Evolutionary conservation across 1,284 basidiomycete species (phyloP).

Genomic region (Neolentinus lepideus): DNA sequence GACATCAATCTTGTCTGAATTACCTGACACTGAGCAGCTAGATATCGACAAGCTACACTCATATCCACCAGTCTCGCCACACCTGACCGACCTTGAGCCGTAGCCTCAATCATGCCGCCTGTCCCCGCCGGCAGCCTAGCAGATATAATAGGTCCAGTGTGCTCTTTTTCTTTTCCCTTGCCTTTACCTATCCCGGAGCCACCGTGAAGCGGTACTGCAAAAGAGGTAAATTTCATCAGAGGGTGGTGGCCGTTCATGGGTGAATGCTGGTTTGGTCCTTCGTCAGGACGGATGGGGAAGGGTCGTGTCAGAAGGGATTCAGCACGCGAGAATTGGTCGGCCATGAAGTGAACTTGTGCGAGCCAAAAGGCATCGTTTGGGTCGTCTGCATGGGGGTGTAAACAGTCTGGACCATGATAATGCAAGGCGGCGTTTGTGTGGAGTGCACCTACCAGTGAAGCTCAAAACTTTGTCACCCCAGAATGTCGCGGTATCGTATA

Average conservation of each 20-base stretch:
- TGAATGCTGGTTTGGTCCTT: constrained; percentile 26
- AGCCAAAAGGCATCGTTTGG: constrained; percentile 99
- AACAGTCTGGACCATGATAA: neutral
- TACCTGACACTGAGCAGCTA: constrained; percentile 93
- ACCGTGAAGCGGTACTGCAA: constrained; percentile 18
- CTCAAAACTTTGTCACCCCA: constrained; percentile 97
- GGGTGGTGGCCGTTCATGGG: constrained; percentile 34
- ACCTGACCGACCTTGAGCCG: constrained; percentile 52
- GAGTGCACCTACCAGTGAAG: constrained; percentile 78
- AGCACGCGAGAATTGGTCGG: constrained; percentile 90
- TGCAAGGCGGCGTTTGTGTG: neutral
- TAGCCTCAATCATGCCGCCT: constrained; percentile 57
- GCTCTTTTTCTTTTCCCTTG: constrained; percentile 45
- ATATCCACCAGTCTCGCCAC: constrained; percentile 80
- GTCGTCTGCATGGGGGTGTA: constrained; percentile 62
- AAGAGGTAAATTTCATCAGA: constrained; percentile 15
- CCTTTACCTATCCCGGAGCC: constrained; percentile 37
- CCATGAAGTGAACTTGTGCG: constrained; percentile 94
- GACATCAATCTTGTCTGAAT: constrained; percentile 23
- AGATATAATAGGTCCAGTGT: constrained; percentile 23
- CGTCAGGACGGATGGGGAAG: constrained; percentile 47
- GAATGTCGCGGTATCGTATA: constrained; percentile 96
- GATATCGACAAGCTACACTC: constrained; percentile 88
- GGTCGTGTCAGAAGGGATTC: constrained; percentile 86
- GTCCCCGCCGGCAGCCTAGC: constrained; percentile 62